These are phyloP conservation scores for Hemileccinum rubropunctum DNA, from an alignment of 768 basidiomycete species.

Conservation along the genomic window DNA sequence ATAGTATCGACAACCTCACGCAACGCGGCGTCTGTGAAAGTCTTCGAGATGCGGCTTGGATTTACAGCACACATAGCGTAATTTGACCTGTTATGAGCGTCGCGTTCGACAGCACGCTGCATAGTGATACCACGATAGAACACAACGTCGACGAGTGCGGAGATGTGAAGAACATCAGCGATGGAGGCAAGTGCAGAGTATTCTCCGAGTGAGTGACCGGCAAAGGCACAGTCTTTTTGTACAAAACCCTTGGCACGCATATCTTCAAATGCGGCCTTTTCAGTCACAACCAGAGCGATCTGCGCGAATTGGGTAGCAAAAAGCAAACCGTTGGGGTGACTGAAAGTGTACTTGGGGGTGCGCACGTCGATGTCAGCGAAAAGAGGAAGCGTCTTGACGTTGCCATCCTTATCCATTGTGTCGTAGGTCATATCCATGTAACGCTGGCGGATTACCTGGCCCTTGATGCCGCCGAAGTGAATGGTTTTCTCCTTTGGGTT, in stretches of 20 bases:
- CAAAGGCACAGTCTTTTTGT: constrained; percentile 89
- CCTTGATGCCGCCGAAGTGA: constrained; percentile 99
- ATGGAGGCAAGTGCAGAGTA: constrained; percentile 98
- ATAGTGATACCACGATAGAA: constrained; percentile 99
- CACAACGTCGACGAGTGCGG: constrained; percentile 94
- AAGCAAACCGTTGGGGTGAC: constrained; percentile 89
- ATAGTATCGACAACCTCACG: constrained; percentile 96
- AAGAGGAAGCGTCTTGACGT: constrained; percentile 92
- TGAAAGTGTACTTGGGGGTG: constrained; percentile 97
- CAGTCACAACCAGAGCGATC: constrained; percentile 96
- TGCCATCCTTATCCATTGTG: constrained; percentile 93
- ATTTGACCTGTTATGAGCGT: constrained; percentile 87
- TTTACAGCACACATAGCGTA: constrained; percentile 99
- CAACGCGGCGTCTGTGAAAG: constrained; percentile 94
- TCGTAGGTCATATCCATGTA: constrained; percentile 99
- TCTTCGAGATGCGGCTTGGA: constrained; percentile 89
- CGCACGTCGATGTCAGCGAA: constrained; percentile 95
- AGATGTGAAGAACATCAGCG: constrained; percentile 93
- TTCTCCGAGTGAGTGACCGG: constrained; percentile 97
- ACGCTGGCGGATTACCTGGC: constrained; percentile 95
- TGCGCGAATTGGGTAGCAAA: constrained; percentile 99
- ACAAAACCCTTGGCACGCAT: constrained; percentile 96
- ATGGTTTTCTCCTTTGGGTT: constrained; percentile 98
- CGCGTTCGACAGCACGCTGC: constrained; percentile 98
- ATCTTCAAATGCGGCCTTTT: constrained; percentile 98